Percentiles rank a stretch among this genome's conserved stretches.
Evolutionary conservation across 2,329 filamentous ascomycete species (phyloP).

Genomic region (Fusarium robinianum): DNA sequence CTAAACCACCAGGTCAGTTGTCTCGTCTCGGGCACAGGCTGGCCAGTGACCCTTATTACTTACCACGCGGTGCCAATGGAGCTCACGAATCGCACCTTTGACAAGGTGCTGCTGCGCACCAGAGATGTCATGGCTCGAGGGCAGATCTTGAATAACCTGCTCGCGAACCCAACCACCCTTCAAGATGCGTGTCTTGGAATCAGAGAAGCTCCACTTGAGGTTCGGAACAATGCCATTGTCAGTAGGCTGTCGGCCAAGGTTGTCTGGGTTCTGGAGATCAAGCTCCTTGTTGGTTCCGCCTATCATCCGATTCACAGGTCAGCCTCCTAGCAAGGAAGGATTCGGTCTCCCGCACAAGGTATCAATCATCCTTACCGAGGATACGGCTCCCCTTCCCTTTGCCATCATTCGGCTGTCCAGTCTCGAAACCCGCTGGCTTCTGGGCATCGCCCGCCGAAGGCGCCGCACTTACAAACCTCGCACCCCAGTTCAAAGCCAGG

Average conservation of each 20-base stretch:
- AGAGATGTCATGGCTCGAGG: slow-evolving; percentile 67
- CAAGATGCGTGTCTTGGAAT: slow-evolving; percentile 65
- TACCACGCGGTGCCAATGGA: slow-evolving; percentile 71
- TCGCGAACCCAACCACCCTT: slow-evolving; percentile 69
- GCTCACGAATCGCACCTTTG: slow-evolving; percentile 67
- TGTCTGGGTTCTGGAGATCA: slow-evolving; percentile 66
- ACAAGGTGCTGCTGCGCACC: slow-evolving; percentile 70
- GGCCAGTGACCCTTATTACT: slow-evolving; percentile 31
- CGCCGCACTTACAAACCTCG: slow-evolving; percentile 13
- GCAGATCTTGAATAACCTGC: slow-evolving; percentile 69
- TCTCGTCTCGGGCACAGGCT: accelerated
- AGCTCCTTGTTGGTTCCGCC: slow-evolving; percentile 66
- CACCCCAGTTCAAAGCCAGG: slow-evolving; percentile 16
- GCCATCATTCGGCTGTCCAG: slow-evolving; percentile 59
- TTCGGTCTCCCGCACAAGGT: no score
- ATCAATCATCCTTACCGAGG: slow-evolving; percentile 60
- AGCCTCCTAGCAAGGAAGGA: no score
- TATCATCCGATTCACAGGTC: slow-evolving; percentile 40
- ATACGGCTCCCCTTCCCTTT: slow-evolving; percentile 63
- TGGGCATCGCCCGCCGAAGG: slow-evolving; percentile 13
- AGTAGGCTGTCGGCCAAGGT: slow-evolving; percentile 63
- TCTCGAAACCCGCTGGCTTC: slow-evolving; percentile 47
- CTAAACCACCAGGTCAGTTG: slow-evolving; percentile 39
- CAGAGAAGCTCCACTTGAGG: slow-evolving; percentile 71
- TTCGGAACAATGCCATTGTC: slow-evolving; percentile 68